Base-by-base conservation (phyloP, 345 rosid genomes). In the Chamaenerion angustifolium region DNA sequence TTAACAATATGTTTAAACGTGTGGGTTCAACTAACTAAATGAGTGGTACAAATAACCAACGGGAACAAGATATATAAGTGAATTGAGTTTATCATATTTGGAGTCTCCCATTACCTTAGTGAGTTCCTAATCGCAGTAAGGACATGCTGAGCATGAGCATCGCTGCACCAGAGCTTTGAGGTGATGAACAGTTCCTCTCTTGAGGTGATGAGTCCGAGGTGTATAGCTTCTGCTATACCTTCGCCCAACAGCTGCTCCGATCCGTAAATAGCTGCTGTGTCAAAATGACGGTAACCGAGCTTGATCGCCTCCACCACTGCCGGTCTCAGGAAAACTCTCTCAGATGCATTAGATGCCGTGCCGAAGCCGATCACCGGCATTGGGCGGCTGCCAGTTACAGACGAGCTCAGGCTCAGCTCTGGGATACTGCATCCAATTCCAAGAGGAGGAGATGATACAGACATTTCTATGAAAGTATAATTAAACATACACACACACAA, bases 131-230 rank as follows among this genome's bases (percentile, higher is more conserved):
- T 58, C 6, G 78, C 76, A 12, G 72, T 76, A 47, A 73, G 59
- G 45, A 72, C 76, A 17, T 68, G 83, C 10, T 74, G 72, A 2
- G 42, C 55, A 50, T 81, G 79, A 52, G 78, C 84, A 58, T 77
- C 76, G 11, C 68, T 58, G 65, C 78, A 77, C 79, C 79, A 71
- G 4, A 81, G 70, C 77, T 81, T 77, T 42, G 81, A 66, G 44
- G 74, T 75, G 62, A 81, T 57, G 57, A 77, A 81, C 45, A 81
- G 69, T 23, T 81, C 83, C 1, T 75, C 79, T 40, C 81, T 45
- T 6, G 72, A 68, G 35, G 57, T 57, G 50, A 77, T 64, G 6
- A 81, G 8, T 23, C 73, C 73, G 11, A 49, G 69, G 47, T 67
- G 46, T 5, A 77, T 37, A 0, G 83, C 79, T 54, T 81, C 77